Base-by-base conservation (phyloP, 176 grass and related monocot genomes). In the Triticum monococcum region DNA sequence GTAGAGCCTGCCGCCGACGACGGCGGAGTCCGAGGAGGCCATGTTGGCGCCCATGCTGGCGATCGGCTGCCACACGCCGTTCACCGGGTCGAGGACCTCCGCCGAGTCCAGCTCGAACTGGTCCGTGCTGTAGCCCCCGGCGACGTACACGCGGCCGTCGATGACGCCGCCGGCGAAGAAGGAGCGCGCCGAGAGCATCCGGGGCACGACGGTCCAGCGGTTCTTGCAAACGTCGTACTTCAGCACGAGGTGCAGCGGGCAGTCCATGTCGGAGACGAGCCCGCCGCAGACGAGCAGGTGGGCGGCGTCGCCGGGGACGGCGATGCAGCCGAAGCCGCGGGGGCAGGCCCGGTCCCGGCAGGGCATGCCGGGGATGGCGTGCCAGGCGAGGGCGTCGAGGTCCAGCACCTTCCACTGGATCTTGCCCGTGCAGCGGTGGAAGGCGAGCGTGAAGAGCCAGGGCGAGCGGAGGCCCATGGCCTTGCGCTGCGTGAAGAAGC, bases 401-500 rank as follows among this genome's bases (percentile, higher is more conserved):
- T 99, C 97, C 8, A 99, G 88, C 48, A 96, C 97, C 79, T 92
- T 89, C 97, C 97, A 99, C 40, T 99, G 91, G 20, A 99, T 99
- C 83, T 96, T 94, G 16, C 97, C 97, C 7, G 94, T 96, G 89
- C 97, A 99, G 23, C 94, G 86, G 81, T 99, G 97, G 89, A 94
- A 99, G 1, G 97, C 97, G 12, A 99, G 84, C 1, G 94, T 99
- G 85, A 94, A 96, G 38, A 99, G 30, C 85, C 81, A 96, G 0
- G 97, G 97, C 0, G 87, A 67, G 16, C 78, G 76, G 50, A 96
- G 84, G 13, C 89, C 94, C 46, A 99, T 89, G 3, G 25, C 61
- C 26, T 78, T 85, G 6, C 94, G 82, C 3, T 91, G 93, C 25
- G 64, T 50, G 61, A 99, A 94, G 85, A 94, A 98, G 3, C 80